Evolutionary conservation across 1,284 basidiomycete species (phyloP).

Genomic region (Exobasidium cylindrosporum): DNA sequence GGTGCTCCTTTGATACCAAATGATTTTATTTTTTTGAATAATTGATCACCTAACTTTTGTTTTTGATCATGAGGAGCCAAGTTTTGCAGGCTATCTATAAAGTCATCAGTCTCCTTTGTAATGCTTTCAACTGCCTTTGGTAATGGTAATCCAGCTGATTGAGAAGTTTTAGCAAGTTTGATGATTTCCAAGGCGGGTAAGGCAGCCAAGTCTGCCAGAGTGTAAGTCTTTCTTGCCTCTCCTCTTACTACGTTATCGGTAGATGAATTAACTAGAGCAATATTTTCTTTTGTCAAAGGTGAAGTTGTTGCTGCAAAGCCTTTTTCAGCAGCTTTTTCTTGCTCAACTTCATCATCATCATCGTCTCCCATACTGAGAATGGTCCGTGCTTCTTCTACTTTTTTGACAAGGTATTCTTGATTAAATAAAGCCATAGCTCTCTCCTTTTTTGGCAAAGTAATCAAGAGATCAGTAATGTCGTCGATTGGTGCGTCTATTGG

Average conservation of each 20-base stretch:
- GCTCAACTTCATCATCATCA: conserved; percentile 35
- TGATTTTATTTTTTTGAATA: conserved; percentile 71
- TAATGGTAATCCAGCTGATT: conserved; percentile 62
- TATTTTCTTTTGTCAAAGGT: not conserved
- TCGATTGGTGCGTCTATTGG: conserved; percentile 35
- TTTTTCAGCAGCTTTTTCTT: conserved; percentile 16
- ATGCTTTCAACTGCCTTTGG: conserved; percentile 70
- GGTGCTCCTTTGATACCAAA: conserved; percentile 72
- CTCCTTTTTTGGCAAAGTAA: conserved; percentile 80
- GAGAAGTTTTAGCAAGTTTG: conserved; percentile 64
- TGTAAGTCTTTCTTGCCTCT: conserved; percentile 15
- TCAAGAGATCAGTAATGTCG: conserved; percentile 67
- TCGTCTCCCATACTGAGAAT: conserved; percentile 66
- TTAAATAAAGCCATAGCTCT: conserved; percentile 86
- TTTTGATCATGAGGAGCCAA: conserved; percentile 70
- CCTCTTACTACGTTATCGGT: not conserved
- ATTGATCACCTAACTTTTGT: conserved; percentile 60
- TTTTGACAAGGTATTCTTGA: conserved; percentile 70
- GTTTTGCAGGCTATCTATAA: conserved; percentile 68
- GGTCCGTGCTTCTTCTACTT: conserved; percentile 75
- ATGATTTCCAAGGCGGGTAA: conserved; percentile 63
- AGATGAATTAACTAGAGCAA: conserved; percentile 31
- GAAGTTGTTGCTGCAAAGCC: conserved; percentile 44
- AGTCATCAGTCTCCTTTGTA: conserved; percentile 69
- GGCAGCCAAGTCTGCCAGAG: conserved; percentile 61